These are phyloP conservation scores for Penicillium longicatenatum DNA, from an alignment of 495 filamentous ascomycete species.

Conservation along the genomic window DNA sequence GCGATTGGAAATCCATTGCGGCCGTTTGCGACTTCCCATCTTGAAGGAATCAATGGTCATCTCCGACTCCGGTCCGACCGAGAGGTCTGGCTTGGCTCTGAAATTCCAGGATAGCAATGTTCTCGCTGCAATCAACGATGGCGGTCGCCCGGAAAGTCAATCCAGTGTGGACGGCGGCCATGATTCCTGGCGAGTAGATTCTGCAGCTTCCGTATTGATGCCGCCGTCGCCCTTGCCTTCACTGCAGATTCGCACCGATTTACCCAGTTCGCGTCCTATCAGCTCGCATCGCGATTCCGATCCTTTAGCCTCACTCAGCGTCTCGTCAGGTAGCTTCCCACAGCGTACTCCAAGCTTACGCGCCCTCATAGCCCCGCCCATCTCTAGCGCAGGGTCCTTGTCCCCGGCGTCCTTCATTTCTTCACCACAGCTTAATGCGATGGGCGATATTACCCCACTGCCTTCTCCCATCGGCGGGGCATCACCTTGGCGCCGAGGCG, in stretches of 20 bases:
- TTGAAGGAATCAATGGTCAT: conserved; percentile 23
- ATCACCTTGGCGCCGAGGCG: conserved; percentile 64
- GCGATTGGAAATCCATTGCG: conserved; percentile 7
- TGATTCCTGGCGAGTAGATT: conserved; percentile 10
- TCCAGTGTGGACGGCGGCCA: neutral
- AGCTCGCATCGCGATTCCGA: conserved; percentile 38
- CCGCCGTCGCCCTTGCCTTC: conserved; percentile 31
- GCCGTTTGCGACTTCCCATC: conserved; percentile 19
- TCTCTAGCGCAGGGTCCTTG: conserved; percentile 53
- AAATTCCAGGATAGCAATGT: conserved; percentile 6
- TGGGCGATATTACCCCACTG: conserved; percentile 89
- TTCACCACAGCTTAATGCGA: conserved; percentile 75
- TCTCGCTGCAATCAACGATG: conserved; percentile 6
- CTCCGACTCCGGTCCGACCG: conserved; percentile 30
- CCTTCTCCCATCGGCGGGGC: conserved; percentile 82
- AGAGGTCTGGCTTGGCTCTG: conserved; percentile 24
- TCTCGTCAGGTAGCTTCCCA: conserved; percentile 48
- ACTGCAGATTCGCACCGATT: conserved; percentile 47
- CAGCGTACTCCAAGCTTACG: conserved; percentile 53
- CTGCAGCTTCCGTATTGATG: conserved; percentile 20
- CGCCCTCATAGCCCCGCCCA: conserved; percentile 41
- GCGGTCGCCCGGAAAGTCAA: neutral
- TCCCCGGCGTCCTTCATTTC: conserved; percentile 62
- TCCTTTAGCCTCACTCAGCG: conserved; percentile 37
- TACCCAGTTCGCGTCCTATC: conserved; percentile 28